phyloP scores from a whole-genome alignment of 192 early-diverging fungal species.

The Entophlyctis helioformis region DNA sequence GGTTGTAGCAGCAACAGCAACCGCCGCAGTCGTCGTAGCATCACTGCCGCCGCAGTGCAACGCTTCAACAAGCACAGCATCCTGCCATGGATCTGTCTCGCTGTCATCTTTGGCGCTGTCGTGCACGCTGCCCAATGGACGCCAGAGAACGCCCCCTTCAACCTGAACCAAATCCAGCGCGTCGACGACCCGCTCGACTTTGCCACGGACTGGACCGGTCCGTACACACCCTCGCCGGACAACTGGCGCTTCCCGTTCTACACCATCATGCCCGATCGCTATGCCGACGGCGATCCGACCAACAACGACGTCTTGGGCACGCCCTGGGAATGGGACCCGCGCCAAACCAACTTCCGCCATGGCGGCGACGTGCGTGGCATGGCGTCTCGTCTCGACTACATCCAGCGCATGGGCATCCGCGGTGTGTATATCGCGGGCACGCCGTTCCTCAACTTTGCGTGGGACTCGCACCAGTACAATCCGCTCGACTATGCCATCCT shows the following conservation, averaged over 20 bases:
- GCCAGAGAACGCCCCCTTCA: background rate
- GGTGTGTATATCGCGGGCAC: slow-evolving; percentile 3
- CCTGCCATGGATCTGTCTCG: too few relatives aligned
- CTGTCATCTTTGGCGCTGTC: too few relatives aligned
- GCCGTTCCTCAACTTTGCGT: background rate
- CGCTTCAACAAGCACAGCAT: too few relatives aligned
- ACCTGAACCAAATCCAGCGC: background rate
- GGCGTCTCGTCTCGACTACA: background rate
- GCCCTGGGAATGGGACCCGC: background rate
- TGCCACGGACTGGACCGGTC: too few relatives aligned
- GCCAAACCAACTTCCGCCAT: background rate
- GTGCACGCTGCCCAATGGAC: too few relatives aligned
- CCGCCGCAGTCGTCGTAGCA: too few relatives aligned
- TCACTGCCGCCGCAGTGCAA: too few relatives aligned
- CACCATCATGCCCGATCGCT: slow-evolving; percentile 2
- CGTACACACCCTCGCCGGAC: background rate
- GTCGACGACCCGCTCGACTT: background rate
- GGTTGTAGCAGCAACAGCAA: too few relatives aligned
- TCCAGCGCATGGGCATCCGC: background rate
- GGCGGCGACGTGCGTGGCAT: slow-evolving; percentile 3
- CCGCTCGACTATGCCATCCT: slow-evolving; percentile 1
- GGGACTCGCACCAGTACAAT: slow-evolving; percentile 1
- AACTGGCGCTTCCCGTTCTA: slow-evolving; percentile 5
- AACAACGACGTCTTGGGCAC: background rate
- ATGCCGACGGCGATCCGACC: slow-evolving; percentile 4